Conservation (phyloP, 345 rosid species). For the Excoecaria agallocha region DNA sequence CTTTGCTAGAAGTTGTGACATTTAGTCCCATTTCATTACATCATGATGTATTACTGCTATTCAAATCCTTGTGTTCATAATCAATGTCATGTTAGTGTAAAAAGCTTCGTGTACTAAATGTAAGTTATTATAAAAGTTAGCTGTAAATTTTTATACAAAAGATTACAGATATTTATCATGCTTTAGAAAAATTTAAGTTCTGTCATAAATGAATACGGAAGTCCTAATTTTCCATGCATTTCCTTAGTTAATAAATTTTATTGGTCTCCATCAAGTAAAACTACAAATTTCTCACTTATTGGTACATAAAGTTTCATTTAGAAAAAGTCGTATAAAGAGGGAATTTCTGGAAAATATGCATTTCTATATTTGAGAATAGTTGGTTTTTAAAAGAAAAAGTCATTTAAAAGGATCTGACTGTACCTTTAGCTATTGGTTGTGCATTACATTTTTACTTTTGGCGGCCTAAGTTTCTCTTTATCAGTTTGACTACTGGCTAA, state of each 20-base stretch:
- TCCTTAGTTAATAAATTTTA: not conserved
- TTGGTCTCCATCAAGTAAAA: not conserved
- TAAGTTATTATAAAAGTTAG: not conserved
- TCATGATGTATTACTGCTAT: not conserved
- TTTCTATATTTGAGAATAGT: not conserved
- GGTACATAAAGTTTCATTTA: not conserved
- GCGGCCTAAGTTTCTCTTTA: not conserved
- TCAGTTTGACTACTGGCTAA: not conserved
- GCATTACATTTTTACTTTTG: not conserved
- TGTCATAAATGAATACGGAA: not conserved
- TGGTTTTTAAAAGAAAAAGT: not conserved
- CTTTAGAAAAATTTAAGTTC: not conserved
- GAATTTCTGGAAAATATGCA: not conserved
- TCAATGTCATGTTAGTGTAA: not conserved
- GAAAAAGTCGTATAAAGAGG: not conserved
- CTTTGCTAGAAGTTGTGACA: not conserved
- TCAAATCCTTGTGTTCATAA: not conserved
- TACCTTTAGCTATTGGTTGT: not conserved
- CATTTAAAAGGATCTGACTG: not conserved
- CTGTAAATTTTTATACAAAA: not conserved
- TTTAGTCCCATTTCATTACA: not conserved
- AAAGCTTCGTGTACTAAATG: not conserved
- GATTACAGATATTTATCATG: not conserved
- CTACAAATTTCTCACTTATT: not conserved
- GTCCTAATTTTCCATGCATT: not conserved